Evolutionary conservation across 208 protist genomes (phyloP), one percentile per base, ranked within the genome.

Genomic region (Entamoeba histolytica): DNA sequence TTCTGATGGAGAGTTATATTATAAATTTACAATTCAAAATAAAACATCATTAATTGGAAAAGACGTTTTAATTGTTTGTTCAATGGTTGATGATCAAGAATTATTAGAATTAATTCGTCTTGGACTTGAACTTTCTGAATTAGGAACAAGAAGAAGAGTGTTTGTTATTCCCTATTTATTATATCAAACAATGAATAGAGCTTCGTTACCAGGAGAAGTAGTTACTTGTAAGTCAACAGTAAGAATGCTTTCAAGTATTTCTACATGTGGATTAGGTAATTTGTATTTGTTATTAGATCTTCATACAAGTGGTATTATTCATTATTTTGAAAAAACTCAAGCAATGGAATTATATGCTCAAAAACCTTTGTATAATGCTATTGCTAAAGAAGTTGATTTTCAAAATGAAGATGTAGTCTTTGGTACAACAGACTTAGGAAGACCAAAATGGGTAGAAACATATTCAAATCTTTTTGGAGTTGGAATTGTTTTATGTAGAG

Each of bases 121-220:
- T 39, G 94, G 92, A 23, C 49, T 4, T 31, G 17, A 78, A 35
- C 39, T 94, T 8, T 49, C 94, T 31, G n/a, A 31, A 35, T 55
- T 95, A 44, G 94, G 94, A 15, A 61, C 94, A 15, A 47, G 57
- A 23, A n/a, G 50, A 49, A 31, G 93, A 35, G 6, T 95, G 0
- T 95, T 95, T 61, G 94, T 95, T 47, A 73, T 95, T 50, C 94
- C 94, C 3, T 95, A 92, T 49, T n/a, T 95, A 8, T 94, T 94
- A 4, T 95, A 95, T 49, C 49, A 12, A 15, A 95, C 94, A 35
- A 95, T 95, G 93, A 91, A 94, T 35, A 28, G 94, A 49, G 92
- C 91, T 49, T 12, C 31, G 1, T 6, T 35, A 3, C 93, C 92
- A 8, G 94, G 94, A 19, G 94, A 95, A 55, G 17, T 93, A 47